A percentile compares a stretch with the other conserved stretches of the same genome.
phyloP scores from a whole-genome alignment of 2,329 filamentous ascomycete genomes.

The Cryphonectria nitschkei region DNA sequence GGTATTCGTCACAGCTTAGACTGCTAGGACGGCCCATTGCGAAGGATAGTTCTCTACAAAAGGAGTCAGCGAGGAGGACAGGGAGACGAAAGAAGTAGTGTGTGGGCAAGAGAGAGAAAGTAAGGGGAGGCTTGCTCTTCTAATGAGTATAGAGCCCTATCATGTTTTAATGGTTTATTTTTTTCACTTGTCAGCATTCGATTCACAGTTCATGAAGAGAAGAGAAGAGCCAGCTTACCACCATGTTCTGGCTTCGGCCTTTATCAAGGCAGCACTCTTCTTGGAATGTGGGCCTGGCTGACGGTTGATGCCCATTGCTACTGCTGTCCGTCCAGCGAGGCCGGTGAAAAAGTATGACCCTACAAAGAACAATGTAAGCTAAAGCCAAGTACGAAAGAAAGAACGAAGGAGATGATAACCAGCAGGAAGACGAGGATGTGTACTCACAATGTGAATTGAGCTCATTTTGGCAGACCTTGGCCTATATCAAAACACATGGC shows the following conservation, averaged over 20 bases:
- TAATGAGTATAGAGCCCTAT: conserved; percentile 48
- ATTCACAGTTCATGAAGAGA: not conserved
- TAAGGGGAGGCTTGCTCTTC: conserved; percentile 42
- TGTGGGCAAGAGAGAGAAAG: not conserved
- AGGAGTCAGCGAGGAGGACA: not conserved
- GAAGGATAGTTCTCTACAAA: conserved; percentile 49
- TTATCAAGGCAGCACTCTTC: conserved; percentile 38
- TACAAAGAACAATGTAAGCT: conserved; percentile 12
- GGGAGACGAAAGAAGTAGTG: not conserved
- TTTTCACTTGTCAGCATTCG: not conserved
- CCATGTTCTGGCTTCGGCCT: conserved; percentile 49
- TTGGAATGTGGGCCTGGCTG: conserved; percentile 39
- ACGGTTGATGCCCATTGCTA: conserved; percentile 53
- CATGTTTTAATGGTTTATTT: not conserved
- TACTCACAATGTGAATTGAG: conserved; percentile 49
- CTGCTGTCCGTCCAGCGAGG: conserved; percentile 49
- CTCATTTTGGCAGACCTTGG: conserved; percentile 54
- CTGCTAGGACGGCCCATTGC: conserved; percentile 52
- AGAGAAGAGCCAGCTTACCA: conserved; percentile 40
- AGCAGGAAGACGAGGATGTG: not conserved
- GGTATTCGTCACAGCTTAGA: conserved; percentile 51
- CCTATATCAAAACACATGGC: conserved; percentile 33
- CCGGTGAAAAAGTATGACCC: conserved; percentile 53
- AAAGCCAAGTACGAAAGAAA: not conserved
- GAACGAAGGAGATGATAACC: too few species aligned